Evolutionary conservation across 1,284 basidiomycete species (phyloP).

Genomic region (Ustilago hordei): DNA sequence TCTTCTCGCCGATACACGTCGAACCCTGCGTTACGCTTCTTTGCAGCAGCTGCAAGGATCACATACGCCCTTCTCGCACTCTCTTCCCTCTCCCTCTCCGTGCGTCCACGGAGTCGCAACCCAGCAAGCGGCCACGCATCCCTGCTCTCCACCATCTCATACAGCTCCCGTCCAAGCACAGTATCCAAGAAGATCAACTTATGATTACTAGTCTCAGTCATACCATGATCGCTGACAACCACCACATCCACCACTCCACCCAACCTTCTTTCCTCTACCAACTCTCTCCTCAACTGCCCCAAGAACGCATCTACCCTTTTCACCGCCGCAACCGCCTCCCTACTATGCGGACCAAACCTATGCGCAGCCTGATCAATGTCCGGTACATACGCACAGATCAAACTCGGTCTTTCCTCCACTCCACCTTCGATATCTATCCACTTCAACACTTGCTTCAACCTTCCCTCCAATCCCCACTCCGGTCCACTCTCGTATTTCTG

Average conservation of each 20-base stretch:
- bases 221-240: conserved; percentile 92
- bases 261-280: conserved; percentile 78
- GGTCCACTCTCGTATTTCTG: conserved; percentile 49
- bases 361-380: conserved; percentile 76
- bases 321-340: conserved; percentile 73
- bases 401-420: conserved; percentile 34
- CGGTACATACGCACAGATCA: conserved; percentile 74
- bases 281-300: conserved; percentile 75
- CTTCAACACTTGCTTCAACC: conserved; percentile 24
- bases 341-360: conserved; percentile 76
- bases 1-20: conserved; percentile 17
- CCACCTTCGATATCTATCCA: conserved; percentile 45
- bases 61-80: conserved; percentile 5
- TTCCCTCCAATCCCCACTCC: conserved; percentile 28
- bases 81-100: background rate
- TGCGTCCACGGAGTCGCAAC: conserved; percentile 26
- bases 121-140: conserved; percentile 74
- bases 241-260: conserved; percentile 85
- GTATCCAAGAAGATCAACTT: conserved; percentile 84
- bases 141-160: conserved; percentile 76
- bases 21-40: conserved; percentile 9
- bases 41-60: background rate
- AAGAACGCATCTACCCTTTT: conserved; percentile 80
- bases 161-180: conserved; percentile 79
- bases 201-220: conserved; percentile 84